Evolutionary conservation across 164 flowering plant genomes (phyloP).

Genomic region (Vitis cinerea): DNA sequence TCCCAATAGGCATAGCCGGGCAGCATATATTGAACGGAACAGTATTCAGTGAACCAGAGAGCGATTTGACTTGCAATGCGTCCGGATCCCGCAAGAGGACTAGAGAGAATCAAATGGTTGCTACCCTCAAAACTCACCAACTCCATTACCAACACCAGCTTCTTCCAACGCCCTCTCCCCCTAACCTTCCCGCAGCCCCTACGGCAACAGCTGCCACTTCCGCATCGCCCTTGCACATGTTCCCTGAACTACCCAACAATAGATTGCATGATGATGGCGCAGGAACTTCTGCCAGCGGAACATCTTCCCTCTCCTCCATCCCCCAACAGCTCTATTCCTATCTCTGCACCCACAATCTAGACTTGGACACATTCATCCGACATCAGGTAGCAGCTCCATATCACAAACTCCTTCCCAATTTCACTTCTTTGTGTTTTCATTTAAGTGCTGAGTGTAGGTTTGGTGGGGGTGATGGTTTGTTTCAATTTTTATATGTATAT

Average conservation of each 20-base stretch:
- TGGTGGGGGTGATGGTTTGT: too few relatives aligned
- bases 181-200: constrained; percentile 1
- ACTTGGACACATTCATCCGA: constrained; percentile 27
- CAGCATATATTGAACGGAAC: constrained; percentile 21
- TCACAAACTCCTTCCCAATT: too few relatives aligned
- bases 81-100: constrained; percentile 27
- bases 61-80: constrained; percentile 34
- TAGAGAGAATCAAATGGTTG: constrained; percentile 2
- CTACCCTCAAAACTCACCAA: not conserved
- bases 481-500: too few relatives aligned
- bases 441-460: too few relatives aligned
- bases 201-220: not conserved
- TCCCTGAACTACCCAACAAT: not conserved
- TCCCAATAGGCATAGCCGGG: not conserved
- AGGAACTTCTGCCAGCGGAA: constrained; percentile 25
- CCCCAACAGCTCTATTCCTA: constrained; percentile 14
- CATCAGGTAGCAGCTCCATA: constrained; percentile 18
- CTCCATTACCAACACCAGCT: not conserved
- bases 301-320: constrained; percentile 2
- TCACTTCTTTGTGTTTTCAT: too few relatives aligned
- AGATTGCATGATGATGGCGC: constrained; percentile 7
- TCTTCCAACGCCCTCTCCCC: constrained; percentile 6
- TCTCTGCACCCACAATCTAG: constrained; percentile 20
- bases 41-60: constrained; percentile 27
- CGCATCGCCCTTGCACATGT: constrained; percentile 1